Evolutionary conservation across 768 basidiomycete species (phyloP).

Genomic region (Pisolithus albus): DNA sequence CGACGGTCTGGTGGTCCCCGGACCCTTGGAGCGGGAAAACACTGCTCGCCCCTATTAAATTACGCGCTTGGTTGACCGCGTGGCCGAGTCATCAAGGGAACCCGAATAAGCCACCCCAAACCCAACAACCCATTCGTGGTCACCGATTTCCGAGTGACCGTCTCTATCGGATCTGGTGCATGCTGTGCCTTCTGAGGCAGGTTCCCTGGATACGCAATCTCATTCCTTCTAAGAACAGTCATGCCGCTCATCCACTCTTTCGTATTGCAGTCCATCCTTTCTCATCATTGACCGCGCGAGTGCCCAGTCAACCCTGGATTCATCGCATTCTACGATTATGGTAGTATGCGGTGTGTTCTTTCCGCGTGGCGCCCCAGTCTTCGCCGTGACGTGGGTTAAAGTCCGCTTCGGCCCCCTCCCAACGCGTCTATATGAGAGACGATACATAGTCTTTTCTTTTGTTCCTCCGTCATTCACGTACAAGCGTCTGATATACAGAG

Average conservation of each 20-base stretch:
- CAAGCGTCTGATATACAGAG: conserved; percentile 7
- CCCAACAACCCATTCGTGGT: neutral
- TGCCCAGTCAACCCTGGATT: neutral
- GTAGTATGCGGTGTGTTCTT: neutral
- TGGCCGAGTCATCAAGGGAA: neutral
- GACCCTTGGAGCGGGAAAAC: neutral
- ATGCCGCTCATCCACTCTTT: neutral
- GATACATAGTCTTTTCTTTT: conserved; percentile 4
- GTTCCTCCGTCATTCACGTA: conserved; percentile 5
- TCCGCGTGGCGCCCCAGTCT: neutral
- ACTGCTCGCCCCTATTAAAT: neutral
- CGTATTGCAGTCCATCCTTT: neutral
- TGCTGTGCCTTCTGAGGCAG: conserved; percentile 22
- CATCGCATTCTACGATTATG: neutral
- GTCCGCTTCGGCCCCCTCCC: too few species aligned
- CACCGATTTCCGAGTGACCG: conserved; percentile 4
- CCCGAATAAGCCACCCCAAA: neutral
- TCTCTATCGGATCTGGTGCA: conserved; percentile 8
- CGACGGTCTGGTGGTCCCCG: neutral
- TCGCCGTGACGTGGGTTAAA: neutral
- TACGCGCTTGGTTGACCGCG: neutral
- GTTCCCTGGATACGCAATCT: conserved; percentile 14
- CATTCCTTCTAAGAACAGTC: neutral
- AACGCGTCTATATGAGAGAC: conserved; percentile 3
- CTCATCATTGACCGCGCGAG: neutral